Evolutionary conservation across 2,329 filamentous ascomycete species (phyloP), one percentile per base, ranked within the genome.

Genomic region (Incumbomyces delicatus): DNA sequence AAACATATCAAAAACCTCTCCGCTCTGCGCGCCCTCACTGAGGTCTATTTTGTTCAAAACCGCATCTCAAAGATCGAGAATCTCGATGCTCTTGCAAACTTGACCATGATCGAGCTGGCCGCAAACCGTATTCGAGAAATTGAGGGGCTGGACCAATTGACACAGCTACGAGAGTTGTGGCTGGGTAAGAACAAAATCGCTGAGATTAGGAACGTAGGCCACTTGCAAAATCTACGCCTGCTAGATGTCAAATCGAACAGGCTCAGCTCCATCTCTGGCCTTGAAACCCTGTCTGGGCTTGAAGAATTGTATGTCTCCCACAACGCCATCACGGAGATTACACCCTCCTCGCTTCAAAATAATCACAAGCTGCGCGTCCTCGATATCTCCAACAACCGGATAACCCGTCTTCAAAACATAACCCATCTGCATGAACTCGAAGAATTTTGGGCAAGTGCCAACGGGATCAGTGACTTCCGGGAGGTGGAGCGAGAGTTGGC

Each of bases 221-320:
- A 78, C 1, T 75, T 98, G 22, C 74, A 80, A 7, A 89, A 85
- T 57, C 76, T 98, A 38, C 83, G 83, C 53, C 86, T 96, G 42
- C 79, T 98, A 44, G 94, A 87, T 59, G 88, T 98, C 58, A 92
- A 96, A 67, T 92, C 88, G 34, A 98, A 98, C 71, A 85, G 92
- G 42, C 85, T 98, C 56, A 82, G 79, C 48, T 77, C 81, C 53
- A 77, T 98, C 13, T 73, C 79, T 10, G 87, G 87, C 2, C 77
- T 98, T 14, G 76, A 77, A n/a, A 72, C 78, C 8, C 78, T 90
- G 1, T 75, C 78, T 3, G 78, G 80, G 41, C 80, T 98, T 0
- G 87, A 95, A 66, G 92, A 98, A 66, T 76, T 98, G 11, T 95
- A 98, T 67, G 83, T 96, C 55, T 94, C 88, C 4, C 87, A 98